phyloP scores from a whole-genome alignment of 371 early-diverging fungal species.

The Scutellospora calospora region DNA sequence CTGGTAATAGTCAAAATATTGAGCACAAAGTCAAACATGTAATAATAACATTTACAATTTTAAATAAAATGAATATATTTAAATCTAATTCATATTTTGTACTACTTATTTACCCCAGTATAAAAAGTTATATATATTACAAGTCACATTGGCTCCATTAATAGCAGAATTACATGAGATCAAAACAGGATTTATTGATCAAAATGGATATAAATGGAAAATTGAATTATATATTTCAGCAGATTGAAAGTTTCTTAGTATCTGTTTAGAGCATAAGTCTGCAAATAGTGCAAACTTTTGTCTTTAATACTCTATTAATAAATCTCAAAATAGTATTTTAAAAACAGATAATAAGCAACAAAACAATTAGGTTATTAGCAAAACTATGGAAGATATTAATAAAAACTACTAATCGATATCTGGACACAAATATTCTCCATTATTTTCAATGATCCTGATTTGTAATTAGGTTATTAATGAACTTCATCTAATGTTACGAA shows the following conservation, averaged over 20 bases:
- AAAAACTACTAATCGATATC: too few relatives aligned
- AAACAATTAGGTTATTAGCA: too few relatives aligned
- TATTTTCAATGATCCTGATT: too few relatives aligned
- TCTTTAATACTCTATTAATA: neutral
- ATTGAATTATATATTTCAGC: neutral
- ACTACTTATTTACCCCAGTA: neutral
- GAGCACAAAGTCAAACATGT: too few relatives aligned
- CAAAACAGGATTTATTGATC: neutral
- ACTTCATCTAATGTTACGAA: too few relatives aligned
- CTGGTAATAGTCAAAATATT: neutral
- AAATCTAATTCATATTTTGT: neutral
- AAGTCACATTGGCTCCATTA: neutral
- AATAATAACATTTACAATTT: neutral
- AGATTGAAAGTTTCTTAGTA: neutral
- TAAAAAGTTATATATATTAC: neutral
- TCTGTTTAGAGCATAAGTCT: neutral
- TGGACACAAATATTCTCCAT: too few relatives aligned
- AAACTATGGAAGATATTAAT: too few relatives aligned
- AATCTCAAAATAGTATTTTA: neutral
- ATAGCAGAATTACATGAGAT: neutral
- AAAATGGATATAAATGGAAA: neutral
- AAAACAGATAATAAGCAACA: too few relatives aligned
- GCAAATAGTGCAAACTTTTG: neutral
- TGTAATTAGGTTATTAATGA: too few relatives aligned
- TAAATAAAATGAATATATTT: neutral